Conservation (phyloP, 805 yeast species). For the Tetrapisispora iriomotensis region DNA sequence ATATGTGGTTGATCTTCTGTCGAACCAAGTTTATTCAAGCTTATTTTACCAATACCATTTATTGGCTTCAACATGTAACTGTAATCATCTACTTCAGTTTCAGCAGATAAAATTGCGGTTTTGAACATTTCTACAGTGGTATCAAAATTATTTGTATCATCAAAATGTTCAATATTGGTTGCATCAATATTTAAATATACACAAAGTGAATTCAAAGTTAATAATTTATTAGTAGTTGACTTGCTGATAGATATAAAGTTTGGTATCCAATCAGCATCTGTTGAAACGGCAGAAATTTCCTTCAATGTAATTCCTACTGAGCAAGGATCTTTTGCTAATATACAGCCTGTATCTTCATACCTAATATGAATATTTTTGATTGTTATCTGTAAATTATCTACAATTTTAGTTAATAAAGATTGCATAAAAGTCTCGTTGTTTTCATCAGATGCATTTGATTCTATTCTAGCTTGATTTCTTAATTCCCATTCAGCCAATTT, state of each 20-base stretch:
- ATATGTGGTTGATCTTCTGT: constrained; percentile 62
- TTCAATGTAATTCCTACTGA: constrained; percentile 73
- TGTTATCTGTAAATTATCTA: constrained; percentile 86
- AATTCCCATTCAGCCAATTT: constrained; percentile 57
- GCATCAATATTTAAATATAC: constrained; percentile 77
- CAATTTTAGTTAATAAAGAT: constrained; percentile 75
- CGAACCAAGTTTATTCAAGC: constrained; percentile 69
- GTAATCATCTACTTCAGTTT: constrained; percentile 26
- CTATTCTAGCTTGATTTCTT: constrained; percentile 36
- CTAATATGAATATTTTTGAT: constrained; percentile 86
- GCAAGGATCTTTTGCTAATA: constrained; percentile 65
- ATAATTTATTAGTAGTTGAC: constrained; percentile 59
- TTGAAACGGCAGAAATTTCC: constrained; percentile 85
- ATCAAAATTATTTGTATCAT: constrained; percentile 31
- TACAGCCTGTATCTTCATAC: constrained; percentile 68
- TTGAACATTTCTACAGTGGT: constrained; percentile 29
- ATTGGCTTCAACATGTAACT: constrained; percentile 77
- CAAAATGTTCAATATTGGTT: constrained; percentile 18
- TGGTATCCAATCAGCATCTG: constrained; percentile 78
- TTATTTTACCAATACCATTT: constrained; percentile 74
- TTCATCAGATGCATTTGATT: constrained; percentile 28
- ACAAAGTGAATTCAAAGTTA: constrained; percentile 65
- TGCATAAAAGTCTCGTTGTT: constrained; percentile 79
- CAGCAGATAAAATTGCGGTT: constrained; percentile 31
- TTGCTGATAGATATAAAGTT: constrained; percentile 69